phyloP scores from a whole-genome alignment of 2,329 filamentous ascomycete species.

The Zasmidium angulare region DNA sequence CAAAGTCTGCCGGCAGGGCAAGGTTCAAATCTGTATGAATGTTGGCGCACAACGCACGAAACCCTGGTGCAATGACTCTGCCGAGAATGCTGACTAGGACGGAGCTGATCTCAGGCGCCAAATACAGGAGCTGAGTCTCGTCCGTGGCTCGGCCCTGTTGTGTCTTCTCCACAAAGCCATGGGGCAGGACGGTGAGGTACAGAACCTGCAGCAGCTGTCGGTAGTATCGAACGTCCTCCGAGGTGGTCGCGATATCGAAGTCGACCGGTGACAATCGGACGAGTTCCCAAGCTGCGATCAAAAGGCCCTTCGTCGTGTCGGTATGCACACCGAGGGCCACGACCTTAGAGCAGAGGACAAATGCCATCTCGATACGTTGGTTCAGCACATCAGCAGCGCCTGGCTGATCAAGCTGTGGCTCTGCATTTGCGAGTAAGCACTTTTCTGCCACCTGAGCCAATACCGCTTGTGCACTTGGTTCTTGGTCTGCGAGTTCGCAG shows the following conservation, averaged over 20 bases:
- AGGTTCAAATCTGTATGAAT: conserved; percentile 61
- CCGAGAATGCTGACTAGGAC: conserved; percentile 78
- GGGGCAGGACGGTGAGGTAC: conserved; percentile 75
- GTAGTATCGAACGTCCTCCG: conserved; percentile 68
- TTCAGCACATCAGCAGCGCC: conserved; percentile 80
- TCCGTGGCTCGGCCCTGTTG: conserved; percentile 1
- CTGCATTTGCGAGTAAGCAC: conserved; percentile 76
- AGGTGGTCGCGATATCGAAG: conserved; percentile 60
- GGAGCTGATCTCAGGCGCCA: conserved; percentile 45
- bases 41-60: conserved; percentile 75
- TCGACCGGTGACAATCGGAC: conserved; percentile 55
- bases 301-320: conserved; percentile 53
- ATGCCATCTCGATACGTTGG: conserved; percentile 74
- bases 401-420: conserved; percentile 68
- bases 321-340: conserved; percentile 55
- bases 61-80: conserved; percentile 75
- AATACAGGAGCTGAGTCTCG: conserved; percentile 19
- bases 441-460: conserved; percentile 74
- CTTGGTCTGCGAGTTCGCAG: conserved; percentile 58
- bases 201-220: conserved; percentile 80
- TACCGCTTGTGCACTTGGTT: conserved; percentile 61
- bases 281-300: conserved; percentile 61
- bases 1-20: conserved; percentile 70
- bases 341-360: conserved; percentile 78
- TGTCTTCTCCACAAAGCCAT: conserved; percentile 37